Conservation (phyloP, 176 grass and related monocot genomes). For the Triticum turgidum region DNA sequence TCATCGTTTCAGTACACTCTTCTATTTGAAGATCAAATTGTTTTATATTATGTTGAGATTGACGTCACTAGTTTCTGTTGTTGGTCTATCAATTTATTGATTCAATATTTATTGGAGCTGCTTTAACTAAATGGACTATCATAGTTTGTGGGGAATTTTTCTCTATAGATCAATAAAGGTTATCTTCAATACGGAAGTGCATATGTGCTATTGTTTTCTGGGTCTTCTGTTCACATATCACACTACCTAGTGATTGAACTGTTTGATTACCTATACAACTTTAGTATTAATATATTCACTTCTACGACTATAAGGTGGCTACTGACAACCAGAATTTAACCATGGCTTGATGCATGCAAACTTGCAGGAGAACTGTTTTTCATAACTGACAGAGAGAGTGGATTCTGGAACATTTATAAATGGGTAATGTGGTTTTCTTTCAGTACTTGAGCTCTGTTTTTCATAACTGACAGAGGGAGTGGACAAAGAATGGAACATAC, state of each 20-base stretch:
- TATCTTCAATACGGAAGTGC: neutral
- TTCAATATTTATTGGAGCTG: neutral
- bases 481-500: neutral
- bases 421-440: constrained; percentile 58
- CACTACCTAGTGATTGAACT: constrained; percentile 10
- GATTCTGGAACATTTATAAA: constrained; percentile 97
- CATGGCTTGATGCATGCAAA: constrained; percentile 21
- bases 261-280: neutral
- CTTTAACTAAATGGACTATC: neutral
- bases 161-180: neutral
- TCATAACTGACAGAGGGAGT: too few relatives aligned
- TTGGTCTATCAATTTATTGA: neutral
- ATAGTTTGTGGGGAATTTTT: neutral
- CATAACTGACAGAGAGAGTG: constrained; percentile 76
- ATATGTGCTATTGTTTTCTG: too few relatives aligned
- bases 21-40: neutral
- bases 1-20: neutral
- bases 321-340: neutral
- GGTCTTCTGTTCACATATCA: constrained; percentile 9
- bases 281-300: neutral
- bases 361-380: constrained; percentile 87
- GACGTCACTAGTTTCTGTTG: neutral
- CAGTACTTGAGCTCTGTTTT: neutral
- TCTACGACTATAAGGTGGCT: neutral
- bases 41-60: neutral